A percentile compares a stretch with the other conserved stretches of the same genome.
Evolutionary conservation across 768 basidiomycete species (phyloP).

Genomic region (Cystobasidium onofrii): DNA sequence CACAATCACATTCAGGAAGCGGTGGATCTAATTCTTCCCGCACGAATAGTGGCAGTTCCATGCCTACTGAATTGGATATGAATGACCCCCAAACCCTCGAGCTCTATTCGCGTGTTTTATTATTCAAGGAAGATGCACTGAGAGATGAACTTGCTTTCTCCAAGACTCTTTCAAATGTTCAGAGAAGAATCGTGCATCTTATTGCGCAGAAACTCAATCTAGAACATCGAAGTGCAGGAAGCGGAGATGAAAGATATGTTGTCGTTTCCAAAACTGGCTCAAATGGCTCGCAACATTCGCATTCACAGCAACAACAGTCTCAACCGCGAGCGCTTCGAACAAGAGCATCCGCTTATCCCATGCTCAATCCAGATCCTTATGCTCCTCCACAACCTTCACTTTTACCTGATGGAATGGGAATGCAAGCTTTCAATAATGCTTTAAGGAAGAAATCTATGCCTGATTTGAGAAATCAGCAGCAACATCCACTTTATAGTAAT

Average conservation of each 20-base stretch:
- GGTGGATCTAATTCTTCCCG: slow-evolving; percentile 18
- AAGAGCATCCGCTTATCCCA: not conserved
- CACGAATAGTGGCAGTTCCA: not conserved
- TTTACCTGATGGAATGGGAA: not conserved
- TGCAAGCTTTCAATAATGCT: slow-evolving; percentile 50
- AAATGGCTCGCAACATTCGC: not conserved
- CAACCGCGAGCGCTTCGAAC: not conserved
- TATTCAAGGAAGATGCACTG: slow-evolving; percentile 98
- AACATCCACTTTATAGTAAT: not conserved
- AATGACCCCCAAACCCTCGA: slow-evolving; percentile 93
- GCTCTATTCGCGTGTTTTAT: slow-evolving; percentile 88
- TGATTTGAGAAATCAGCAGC: slow-evolving; percentile 55
- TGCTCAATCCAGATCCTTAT: slow-evolving; percentile 2
- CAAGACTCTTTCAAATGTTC: slow-evolving; percentile 70
- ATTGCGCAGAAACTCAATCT: slow-evolving; percentile 94
- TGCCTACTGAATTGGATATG: slow-evolving; percentile 67
- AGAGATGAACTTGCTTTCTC: slow-evolving; percentile 95
- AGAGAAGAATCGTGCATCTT: slow-evolving; percentile 84
- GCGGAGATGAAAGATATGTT: slow-evolving; percentile 84
- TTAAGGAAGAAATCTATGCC: slow-evolving; percentile 98
- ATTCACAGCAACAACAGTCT: not conserved
- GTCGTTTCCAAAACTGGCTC: slow-evolving; percentile 59
- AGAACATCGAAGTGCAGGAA: slow-evolving; percentile 85
- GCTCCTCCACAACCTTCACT: slow-evolving; percentile 16
- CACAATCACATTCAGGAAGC: slow-evolving; percentile 4